Evolutionary conservation across 148 eudicot species (phyloP).

Genomic region (Nyssa sinensis): DNA sequence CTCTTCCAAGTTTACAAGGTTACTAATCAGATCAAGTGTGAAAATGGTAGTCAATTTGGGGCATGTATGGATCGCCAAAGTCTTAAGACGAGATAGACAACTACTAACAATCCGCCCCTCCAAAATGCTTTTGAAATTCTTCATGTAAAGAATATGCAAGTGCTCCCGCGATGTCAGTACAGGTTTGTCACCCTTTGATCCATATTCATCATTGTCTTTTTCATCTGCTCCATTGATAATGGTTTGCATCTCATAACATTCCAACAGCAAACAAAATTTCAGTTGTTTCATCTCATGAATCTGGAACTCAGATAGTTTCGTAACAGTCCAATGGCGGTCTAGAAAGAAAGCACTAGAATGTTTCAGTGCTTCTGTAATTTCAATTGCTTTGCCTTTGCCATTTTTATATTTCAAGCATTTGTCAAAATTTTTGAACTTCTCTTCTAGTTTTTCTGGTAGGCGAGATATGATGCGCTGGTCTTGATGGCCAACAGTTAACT

Average conservation of each 20-base stretch:
- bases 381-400: no score
- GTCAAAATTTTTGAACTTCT: constrained; percentile 7
- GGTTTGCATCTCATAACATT: constrained; percentile 6
- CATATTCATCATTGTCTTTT: no score
- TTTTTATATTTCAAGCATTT: no score
- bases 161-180: no score
- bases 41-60: constrained; percentile 19
- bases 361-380: no score
- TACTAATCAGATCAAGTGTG: background rate
- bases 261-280: background rate
- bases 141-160: no score
- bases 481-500: no score
- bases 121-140: no score
- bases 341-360: no score
- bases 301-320: constrained; percentile 11
- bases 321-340: no score
- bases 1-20: background rate
- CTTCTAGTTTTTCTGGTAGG: constrained; percentile 2
- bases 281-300: background rate
- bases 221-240: no score
- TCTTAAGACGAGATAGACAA: constrained; percentile 7
- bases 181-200: no score
- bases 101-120: background rate
- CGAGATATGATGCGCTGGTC: constrained; percentile 1
- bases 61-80: constrained; percentile 14